Evolutionary conservation across 2,329 filamentous ascomycete species (phyloP).

Genomic region (Eutypa lata): DNA sequence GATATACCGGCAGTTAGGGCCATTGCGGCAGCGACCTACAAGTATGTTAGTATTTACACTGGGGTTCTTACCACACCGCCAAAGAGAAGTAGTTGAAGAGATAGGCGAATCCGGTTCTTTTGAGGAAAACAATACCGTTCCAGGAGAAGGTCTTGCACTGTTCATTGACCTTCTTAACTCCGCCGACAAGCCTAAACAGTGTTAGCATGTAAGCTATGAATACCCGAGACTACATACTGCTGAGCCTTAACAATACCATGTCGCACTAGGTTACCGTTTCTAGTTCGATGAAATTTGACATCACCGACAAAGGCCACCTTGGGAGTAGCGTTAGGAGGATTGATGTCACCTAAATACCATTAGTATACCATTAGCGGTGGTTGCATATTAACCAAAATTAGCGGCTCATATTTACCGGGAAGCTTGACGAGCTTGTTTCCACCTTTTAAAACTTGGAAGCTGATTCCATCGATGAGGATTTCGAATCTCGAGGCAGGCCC

Average conservation of each 20-base stretch:
- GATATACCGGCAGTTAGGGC: slow-evolving; percentile 72
- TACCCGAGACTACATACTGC: slow-evolving; percentile 55
- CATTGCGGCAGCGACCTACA: slow-evolving; percentile 80
- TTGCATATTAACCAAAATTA: slow-evolving; percentile 8
- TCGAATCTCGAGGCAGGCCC: slow-evolving; percentile 48
- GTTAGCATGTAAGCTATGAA: slow-evolving; percentile 16
- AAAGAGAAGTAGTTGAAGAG: slow-evolving; percentile 28
- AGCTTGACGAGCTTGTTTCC: slow-evolving; percentile 80
- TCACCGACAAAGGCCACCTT: slow-evolving; percentile 71
- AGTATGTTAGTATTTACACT: slow-evolving; percentile 38
- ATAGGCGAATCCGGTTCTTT: slow-evolving; percentile 27
- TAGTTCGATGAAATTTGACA: slow-evolving; percentile 80
- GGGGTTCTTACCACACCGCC: slow-evolving; percentile 39
- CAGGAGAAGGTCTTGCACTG: slow-evolving; percentile 71
- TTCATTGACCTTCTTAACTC: slow-evolving; percentile 66
- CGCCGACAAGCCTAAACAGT: slow-evolving; percentile 47
- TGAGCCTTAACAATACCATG: slow-evolving; percentile 72
- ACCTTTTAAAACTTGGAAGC: slow-evolving; percentile 69
- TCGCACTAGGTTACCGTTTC: slow-evolving; percentile 81
- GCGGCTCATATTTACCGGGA: slow-evolving; percentile 54
- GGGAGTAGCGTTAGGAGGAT: slow-evolving; percentile 65
- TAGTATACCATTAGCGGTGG: slow-evolving; percentile 19
- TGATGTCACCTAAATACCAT: slow-evolving; percentile 61
- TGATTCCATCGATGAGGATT: slow-evolving; percentile 67
- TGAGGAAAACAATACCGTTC: slow-evolving; percentile 60